Base-by-base conservation (phyloP, 805 yeast species). In the Nadsonia fulvescens region DNA sequence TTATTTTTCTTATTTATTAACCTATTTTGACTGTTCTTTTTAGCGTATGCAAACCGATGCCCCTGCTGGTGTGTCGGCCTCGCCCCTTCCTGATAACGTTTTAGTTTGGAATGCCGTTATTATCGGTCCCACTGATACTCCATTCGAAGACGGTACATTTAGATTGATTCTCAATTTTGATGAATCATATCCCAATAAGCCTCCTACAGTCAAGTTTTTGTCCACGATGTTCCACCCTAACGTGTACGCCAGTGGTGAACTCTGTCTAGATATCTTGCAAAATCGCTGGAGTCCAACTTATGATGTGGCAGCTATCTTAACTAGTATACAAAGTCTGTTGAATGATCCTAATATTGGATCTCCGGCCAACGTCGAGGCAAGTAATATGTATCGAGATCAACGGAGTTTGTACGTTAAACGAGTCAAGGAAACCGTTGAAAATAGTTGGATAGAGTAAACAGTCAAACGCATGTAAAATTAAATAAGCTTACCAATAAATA, bases 271-370 rank as follows among this genome's bases (percentile, higher is more conserved):
- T 54, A 89, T 89, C 38, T 58, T 89, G 38, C 98, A 89, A 48
- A 89, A 86, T 55, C 63, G 96, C 47, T 89, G 98, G 98, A 76
- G 93, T 14, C 98, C 98, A 8, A 89, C 98, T 1, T 89, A 86
- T 46, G 98, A 89, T 45, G 98, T 89, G 19, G 82, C 93, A 7
- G 81, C 93, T 8, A 86, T 89, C 30, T 60, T 89, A 39, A 89
- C 98, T 1, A 78, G 93, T 14, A 71, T 89, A 32, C 98, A 89
- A 49, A 46, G 57, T 34, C 61, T 89, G 35, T 59, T 89, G 39
- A 89, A 89, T 51, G 98, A 89, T 47, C 98, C 98, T 10, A 89
- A 89, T 47, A 91, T 83, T 24, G 71, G 83, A 27, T 77, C 93
- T 13, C 98, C 98, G 1, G 98, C 98, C 2, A 89, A 89, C 42